phyloP scores from a whole-genome alignment of 306 rosid genomes.

The Canavalia gladiata region DNA sequence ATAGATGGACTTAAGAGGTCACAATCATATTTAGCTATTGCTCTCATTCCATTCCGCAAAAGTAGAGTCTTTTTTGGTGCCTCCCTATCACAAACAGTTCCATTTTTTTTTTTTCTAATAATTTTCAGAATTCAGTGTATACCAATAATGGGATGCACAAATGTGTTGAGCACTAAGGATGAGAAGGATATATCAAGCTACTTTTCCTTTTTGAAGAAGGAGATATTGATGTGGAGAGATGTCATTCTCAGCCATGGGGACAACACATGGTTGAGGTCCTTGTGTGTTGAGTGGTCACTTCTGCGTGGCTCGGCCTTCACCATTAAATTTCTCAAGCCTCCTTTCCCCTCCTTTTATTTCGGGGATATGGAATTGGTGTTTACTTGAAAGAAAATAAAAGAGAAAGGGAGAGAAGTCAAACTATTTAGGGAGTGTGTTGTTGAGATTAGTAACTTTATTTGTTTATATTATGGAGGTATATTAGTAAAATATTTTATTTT shows the following conservation, averaged over 20 bases:
- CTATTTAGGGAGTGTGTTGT: too few relatives aligned
- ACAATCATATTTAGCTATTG: conserved; percentile 47
- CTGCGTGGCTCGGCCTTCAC: conserved; percentile 48
- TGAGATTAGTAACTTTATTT: too few relatives aligned
- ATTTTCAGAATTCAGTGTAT: conserved; percentile 47
- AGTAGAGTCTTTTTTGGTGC: conserved; percentile 35
- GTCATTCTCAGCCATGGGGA: conserved; percentile 63
- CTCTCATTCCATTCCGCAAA: conserved; percentile 39
- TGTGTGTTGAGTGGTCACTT: conserved; percentile 30
- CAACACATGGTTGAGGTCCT: conserved; percentile 63
- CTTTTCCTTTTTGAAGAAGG: conserved; percentile 57
- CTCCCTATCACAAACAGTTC: conserved; percentile 38
- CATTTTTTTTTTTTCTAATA: neutral
- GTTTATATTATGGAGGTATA: too few relatives aligned
- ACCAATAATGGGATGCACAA: conserved; percentile 50
- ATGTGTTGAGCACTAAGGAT: conserved; percentile 63
- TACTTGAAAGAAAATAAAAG: too few relatives aligned
- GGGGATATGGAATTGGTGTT: neutral
- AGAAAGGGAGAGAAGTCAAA: too few relatives aligned
- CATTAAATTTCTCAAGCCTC: neutral
- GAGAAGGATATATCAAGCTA: conserved; percentile 50
- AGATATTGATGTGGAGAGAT: conserved; percentile 56
- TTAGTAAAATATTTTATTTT: too few relatives aligned
- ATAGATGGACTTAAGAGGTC: conserved; percentile 40
- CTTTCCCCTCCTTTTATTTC: neutral